phyloP scores from a whole-genome alignment of 805 yeast species.

The Saccharomyces kudriavzevii region DNA sequence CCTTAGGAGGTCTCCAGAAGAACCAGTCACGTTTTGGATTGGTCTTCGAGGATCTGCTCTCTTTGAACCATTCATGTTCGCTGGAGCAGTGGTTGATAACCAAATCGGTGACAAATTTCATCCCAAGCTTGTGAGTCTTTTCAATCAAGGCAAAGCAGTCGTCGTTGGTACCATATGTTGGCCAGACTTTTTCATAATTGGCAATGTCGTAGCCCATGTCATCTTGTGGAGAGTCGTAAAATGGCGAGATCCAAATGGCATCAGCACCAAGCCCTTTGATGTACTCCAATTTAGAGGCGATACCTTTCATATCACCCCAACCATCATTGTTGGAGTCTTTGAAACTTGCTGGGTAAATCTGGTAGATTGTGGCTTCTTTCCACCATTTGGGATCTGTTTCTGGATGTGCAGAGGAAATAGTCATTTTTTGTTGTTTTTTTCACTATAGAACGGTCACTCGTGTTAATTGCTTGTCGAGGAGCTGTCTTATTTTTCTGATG shows the following conservation, averaged over 20 bases:
- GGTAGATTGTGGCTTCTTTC: conserved; percentile 50
- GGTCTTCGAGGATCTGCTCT: conserved; percentile 41
- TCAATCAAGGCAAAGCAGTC: conserved; percentile 43
- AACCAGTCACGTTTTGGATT: conserved; percentile 56
- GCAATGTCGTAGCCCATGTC: conserved; percentile 59
- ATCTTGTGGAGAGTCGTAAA: conserved; percentile 49
- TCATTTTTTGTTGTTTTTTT: not conserved
- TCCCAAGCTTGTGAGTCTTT: conserved; percentile 41
- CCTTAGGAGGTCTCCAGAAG: conserved; percentile 46
- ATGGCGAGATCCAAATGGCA: conserved; percentile 49
- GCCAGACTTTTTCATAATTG: conserved; percentile 44
- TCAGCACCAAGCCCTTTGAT: conserved; percentile 42
- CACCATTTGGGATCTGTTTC: conserved; percentile 34
- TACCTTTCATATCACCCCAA: conserved; percentile 49
- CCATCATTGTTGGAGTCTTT: conserved; percentile 55
- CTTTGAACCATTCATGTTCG: conserved; percentile 51
- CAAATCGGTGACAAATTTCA: conserved; percentile 45
- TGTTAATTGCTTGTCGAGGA: not conserved
- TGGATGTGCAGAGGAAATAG: conserved; percentile 4
- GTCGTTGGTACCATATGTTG: conserved; percentile 45
- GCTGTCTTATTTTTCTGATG: not conserved
- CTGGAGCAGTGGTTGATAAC: conserved; percentile 51
- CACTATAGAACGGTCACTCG: not conserved
- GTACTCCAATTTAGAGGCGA: conserved; percentile 44
- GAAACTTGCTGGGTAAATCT: conserved; percentile 54